Base-by-base conservation (phyloP, 2,329 filamentous ascomycete species). In the Allantophomopsis cytisporea region DNA sequence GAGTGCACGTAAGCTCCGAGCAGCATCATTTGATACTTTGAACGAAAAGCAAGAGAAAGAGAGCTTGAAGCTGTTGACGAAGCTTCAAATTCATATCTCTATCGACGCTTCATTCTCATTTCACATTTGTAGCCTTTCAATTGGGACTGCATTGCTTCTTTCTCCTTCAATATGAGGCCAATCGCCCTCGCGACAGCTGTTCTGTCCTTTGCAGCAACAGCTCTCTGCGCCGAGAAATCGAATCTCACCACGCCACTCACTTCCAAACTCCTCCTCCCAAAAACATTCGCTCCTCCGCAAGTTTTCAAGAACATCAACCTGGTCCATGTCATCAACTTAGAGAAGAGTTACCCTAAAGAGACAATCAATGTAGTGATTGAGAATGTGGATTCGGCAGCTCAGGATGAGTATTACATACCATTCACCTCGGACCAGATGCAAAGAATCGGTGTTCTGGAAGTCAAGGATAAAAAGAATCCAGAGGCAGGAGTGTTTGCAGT, bases 261-360 rank as follows among this genome's bases (percentile, higher is more conserved):
- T 41, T 72, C 76, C 47, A 75, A 75, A 58, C 59, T 71, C 52
- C 69, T 67, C 40, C 65, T 76, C 44, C 75, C 77, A 34, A 60
- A 73, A 50, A 69, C 70, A 45, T 94, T 95, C 67, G 81, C 75
- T 60, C 87, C 89, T 39, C 82, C 88, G 12, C 83, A 86, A 58
- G 83, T 88, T 49, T 98, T 94, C 68, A 86, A 88, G 65, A 95
- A 98, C 62, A 73, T 72, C 61, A 96, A 98, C 59, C 63, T 96
- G 21, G 82, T 96, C 38, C 83, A 91, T 53, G 80, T 83, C 47
- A 80, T 93, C 55, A 94, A 94, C 49, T 64, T 95, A 42, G 89
- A 96, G 63, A 96, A 95, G 69, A 83, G 78, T 50, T 96, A 91
- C 54, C 78, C 80, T 40, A 80, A 87, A 56, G 89, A 96, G 62